Evolutionary conservation across 768 basidiomycete species (phyloP), one percentile per base, ranked within the genome.

Genomic region (Paxillus involutus): DNA sequence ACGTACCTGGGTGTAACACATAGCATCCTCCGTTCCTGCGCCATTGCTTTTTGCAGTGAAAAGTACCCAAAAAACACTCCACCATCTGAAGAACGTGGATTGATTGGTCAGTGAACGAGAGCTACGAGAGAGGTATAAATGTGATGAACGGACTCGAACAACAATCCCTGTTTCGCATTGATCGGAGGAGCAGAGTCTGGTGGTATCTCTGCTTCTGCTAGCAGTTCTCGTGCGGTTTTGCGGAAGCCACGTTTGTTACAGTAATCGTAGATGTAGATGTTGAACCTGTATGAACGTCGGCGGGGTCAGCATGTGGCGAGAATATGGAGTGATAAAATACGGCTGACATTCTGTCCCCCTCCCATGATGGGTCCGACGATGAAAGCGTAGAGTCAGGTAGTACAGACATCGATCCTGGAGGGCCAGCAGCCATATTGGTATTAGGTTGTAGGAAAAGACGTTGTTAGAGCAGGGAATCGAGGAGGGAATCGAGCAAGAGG

Each of bases 191-290:
- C 69, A 1, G 86, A 76, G 50, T 88, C 84, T 3, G 73, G 63
- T 0, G 82, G 70, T 30, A 91, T 80, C 0, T 86, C 84, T 0
- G 89, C 89, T 64, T 92, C 90, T 13, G 42, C 40, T 60, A 82
- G 71, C 42, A 92, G 80, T 63, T 89, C 83, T 33, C 70, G 74
- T 11, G 89, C 89, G 1, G 90, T 89, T 66, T 85, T 88, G 62
- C 69, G 73, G 60, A 84, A 92, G 50, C 89, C 89, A 49, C 89
- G 85, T 71, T 92, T 92, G 63, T 66, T 73, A 73, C 90, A 91
- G 64, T 92, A 92, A 74, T 92, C 90, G 65, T 87, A 80, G 60
- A 92, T 91, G 73, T 92, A 92, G 66, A 91, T 89, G 72, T 91
- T 91, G 70, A 91, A 91, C 89, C 89, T 91, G 71, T 51, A 16